Evolutionary conservation across 208 protist species (phyloP).

Genomic region (Acanthamoeba castellanii): DNA sequence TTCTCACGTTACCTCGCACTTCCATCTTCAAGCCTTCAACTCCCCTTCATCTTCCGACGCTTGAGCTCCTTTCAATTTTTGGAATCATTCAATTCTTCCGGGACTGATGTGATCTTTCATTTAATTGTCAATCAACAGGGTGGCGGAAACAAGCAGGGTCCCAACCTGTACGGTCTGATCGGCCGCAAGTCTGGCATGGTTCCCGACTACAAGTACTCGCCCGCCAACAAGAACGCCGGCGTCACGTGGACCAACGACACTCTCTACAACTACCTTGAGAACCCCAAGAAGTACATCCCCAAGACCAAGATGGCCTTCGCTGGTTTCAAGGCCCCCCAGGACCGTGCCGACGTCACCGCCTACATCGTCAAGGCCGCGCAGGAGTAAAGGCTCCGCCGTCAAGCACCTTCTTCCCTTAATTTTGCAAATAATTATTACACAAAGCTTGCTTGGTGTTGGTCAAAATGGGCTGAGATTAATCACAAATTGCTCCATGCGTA

Average conservation of each 20-base stretch:
- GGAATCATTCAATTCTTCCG: background rate
- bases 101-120: background rate
- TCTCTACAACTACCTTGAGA: constrained; percentile 96
- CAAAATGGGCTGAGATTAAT: too few species aligned
- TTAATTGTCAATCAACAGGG: constrained; percentile 83
- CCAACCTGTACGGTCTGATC: constrained; percentile 92
- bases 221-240: constrained; percentile 93
- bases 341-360: constrained; percentile 95
- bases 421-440: background rate
- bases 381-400: background rate
- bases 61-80: background rate
- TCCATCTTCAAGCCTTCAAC: background rate
- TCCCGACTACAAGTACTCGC: constrained; percentile 95
- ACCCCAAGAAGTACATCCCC: constrained; percentile 98
- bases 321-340: constrained; percentile 95
- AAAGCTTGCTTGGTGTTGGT: too few species aligned
- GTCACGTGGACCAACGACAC: constrained; percentile 95
- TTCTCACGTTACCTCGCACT: background rate
- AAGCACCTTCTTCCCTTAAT: background rate
- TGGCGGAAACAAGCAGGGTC: constrained; percentile 94
- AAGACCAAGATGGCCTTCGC: constrained; percentile 98
- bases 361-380: constrained; percentile 91
- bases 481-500: too few species aligned
- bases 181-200: constrained; percentile 94
- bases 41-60: background rate